Evolutionary conservation across 169 alveolate genomes (phyloP).

Genomic region (Eimeria maxima): DNA sequence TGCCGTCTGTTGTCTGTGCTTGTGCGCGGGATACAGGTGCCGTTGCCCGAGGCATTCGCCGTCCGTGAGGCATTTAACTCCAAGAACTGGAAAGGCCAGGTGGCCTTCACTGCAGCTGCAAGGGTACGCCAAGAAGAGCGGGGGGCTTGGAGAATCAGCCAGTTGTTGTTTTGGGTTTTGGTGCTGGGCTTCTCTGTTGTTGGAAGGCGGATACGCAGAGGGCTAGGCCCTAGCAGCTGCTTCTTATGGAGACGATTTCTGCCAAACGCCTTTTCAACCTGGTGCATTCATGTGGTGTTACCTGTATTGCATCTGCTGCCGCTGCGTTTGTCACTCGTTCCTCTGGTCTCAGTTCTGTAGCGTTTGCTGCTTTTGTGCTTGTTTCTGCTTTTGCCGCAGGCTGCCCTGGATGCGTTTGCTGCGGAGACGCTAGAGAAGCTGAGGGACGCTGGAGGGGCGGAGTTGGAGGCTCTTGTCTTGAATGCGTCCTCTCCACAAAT

Average conservation of each 20-base stretch:
- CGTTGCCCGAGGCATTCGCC: slow-evolving; percentile 73
- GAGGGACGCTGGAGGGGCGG: slow-evolving; percentile 63
- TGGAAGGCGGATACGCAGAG: not conserved
- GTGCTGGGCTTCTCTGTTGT: not conserved
- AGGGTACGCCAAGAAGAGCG: not conserved
- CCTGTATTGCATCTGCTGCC: not conserved
- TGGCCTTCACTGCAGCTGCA: slow-evolving; percentile 69
- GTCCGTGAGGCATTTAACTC: slow-evolving; percentile 81
- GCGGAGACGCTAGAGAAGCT: slow-evolving; percentile 44
- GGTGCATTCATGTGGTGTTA: not conserved
- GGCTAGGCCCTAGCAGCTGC: not conserved
- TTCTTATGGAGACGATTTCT: not conserved
- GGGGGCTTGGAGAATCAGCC: not conserved
- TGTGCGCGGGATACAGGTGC: slow-evolving; percentile 40
- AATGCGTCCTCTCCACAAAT: slow-evolving; percentile 52
- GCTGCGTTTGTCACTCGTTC: not conserved
- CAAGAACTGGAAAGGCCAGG: slow-evolving; percentile 83
- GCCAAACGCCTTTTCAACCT: not conserved
- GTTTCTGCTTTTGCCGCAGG: slow-evolving; percentile 20
- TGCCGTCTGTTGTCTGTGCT: not conserved
- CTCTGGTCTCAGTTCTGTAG: no score
- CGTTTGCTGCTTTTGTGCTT: not conserved
- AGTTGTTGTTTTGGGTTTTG: not conserved
- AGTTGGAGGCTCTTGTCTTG: slow-evolving; percentile 43
- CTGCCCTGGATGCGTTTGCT: slow-evolving; percentile 59